A percentile compares a stretch with the other conserved stretches of the same genome.
Conservation (phyloP, 805 yeast species). For the Kluyveromyces dobzhanskii region DNA sequence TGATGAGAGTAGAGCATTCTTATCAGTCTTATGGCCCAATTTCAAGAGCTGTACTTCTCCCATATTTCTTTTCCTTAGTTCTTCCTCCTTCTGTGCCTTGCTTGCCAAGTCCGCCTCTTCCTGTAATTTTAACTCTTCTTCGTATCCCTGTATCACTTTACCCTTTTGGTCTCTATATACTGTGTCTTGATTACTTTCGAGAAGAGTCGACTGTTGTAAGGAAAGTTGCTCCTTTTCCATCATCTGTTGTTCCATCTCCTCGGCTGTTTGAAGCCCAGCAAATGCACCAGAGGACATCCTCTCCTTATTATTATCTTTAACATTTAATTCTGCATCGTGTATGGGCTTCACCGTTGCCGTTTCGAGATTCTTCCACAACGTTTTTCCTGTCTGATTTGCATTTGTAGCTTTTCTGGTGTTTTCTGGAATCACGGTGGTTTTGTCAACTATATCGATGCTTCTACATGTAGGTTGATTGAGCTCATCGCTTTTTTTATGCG, state of each 20-base stretch:
- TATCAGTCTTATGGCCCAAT: conserved; percentile 19
- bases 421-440: not conserved
- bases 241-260: conserved; percentile 32
- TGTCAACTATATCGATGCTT: not conserved
- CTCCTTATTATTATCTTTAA: not conserved
- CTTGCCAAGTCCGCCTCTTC: conserved; percentile 22
- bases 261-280: conserved; percentile 42
- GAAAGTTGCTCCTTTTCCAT: conserved; percentile 25
- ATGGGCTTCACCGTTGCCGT: conserved; percentile 17
- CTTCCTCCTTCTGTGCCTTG: conserved; percentile 23
- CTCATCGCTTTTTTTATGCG: not conserved
- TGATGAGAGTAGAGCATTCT: not conserved
- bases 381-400: not conserved
- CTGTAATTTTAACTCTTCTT: conserved; percentile 5
- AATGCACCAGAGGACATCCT: conserved; percentile 28
- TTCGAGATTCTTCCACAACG: conserved; percentile 25
- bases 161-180: conserved; percentile 60
- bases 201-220: conserved; percentile 7
- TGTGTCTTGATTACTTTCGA: conserved; percentile 27
- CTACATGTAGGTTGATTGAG: too few relatives aligned
- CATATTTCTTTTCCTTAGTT: conserved; percentile 32
- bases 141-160: conserved; percentile 36
- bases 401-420: not conserved
- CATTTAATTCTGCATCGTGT: conserved; percentile 5
- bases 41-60: conserved; percentile 28